Conservation (phyloP, 164 flowering plant genomes). For the Santalum album region DNA sequence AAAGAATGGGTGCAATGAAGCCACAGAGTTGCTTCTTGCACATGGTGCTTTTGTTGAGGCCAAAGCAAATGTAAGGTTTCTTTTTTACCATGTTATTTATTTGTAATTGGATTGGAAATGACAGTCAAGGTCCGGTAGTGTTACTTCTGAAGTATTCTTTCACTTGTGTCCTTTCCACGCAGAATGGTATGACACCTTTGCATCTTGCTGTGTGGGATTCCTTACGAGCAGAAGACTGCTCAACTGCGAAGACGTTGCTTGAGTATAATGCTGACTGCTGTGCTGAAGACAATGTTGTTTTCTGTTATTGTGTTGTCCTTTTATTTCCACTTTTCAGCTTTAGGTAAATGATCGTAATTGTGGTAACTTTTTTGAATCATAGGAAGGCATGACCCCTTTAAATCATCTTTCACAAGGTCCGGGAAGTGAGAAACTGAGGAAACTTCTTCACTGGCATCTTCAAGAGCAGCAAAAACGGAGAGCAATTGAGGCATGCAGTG, state of each 20-base stretch:
- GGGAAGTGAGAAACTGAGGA: slow-evolving; percentile 56
- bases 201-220: slow-evolving; percentile 98
- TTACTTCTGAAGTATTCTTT: not conserved
- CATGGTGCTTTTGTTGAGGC: slow-evolving; percentile 83
- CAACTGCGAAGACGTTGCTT: slow-evolving; percentile 69
- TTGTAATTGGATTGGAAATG: not conserved
- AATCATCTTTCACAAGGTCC: slow-evolving; percentile 77
- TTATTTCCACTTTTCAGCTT: not conserved
- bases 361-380: slow-evolving; percentile 9
- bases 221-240: slow-evolving; percentile 50
- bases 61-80: slow-evolving; percentile 67
- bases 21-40: slow-evolving; percentile 69
- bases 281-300: slow-evolving; percentile 62
- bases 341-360: slow-evolving; percentile 2
- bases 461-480: slow-evolving; percentile 71
- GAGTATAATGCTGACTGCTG: slow-evolving; percentile 83
- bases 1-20: slow-evolving; percentile 85
- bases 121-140: not conserved
- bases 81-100: not conserved
- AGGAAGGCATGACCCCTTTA: slow-evolving; percentile 90
- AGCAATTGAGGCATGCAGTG: slow-evolving; percentile 81
- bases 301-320: not conserved
- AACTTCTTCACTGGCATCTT: slow-evolving; percentile 44
- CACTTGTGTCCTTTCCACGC: slow-evolving; percentile 10
- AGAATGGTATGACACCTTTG: slow-evolving; percentile 99